Evolutionary conservation across 108 stramenopile species (phyloP).

Genomic region (Cyclotella atomus): DNA sequence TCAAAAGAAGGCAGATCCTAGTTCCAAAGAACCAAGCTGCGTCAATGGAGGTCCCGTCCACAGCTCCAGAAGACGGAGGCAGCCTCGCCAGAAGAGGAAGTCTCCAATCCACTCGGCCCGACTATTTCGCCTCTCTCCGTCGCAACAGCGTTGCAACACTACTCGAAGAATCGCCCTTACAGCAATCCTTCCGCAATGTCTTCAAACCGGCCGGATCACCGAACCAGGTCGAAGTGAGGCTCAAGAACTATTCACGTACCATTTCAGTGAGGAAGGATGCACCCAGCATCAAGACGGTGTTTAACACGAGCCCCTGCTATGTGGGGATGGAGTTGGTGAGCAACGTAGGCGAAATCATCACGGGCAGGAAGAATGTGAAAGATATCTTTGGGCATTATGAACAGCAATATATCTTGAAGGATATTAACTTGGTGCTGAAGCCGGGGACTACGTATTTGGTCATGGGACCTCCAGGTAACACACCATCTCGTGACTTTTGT

Average conservation of each 20-base stretch:
- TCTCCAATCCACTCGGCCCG: slow-evolving; percentile 24
- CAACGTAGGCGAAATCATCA: slow-evolving; percentile 31
- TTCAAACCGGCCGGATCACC: neutral
- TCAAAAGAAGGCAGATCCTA: too few species aligned
- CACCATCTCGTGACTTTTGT: neutral
- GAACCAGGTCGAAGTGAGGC: slow-evolving; percentile 32
- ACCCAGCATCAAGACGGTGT: slow-evolving; percentile 38
- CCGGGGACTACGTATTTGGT: slow-evolving; percentile 73
- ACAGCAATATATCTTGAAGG: slow-evolving; percentile 52
- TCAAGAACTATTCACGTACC: slow-evolving; percentile 30
- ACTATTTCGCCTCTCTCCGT: slow-evolving; percentile 16
- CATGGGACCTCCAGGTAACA: slow-evolving; percentile 49
- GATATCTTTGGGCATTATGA: slow-evolving; percentile 38
- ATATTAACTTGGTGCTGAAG: slow-evolving; percentile 64
- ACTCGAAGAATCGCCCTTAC: neutral
- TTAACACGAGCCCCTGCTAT: slow-evolving; percentile 48
- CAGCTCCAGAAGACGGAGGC: too few species aligned
- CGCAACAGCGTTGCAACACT: slow-evolving; percentile 15
- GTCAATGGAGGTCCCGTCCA: too few species aligned
- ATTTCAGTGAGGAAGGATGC: slow-evolving; percentile 34
- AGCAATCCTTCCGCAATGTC: neutral
- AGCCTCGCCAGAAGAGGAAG: too few species aligned
- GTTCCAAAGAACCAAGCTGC: too few species aligned
- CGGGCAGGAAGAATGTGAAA: slow-evolving; percentile 28
- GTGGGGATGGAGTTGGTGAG: slow-evolving; percentile 20